Percentiles rank a stretch among this genome's conserved stretches.
Conservation (phyloP, 2,329 filamentous ascomycete species). For the Aspergillus fumigatiaffinis region DNA sequence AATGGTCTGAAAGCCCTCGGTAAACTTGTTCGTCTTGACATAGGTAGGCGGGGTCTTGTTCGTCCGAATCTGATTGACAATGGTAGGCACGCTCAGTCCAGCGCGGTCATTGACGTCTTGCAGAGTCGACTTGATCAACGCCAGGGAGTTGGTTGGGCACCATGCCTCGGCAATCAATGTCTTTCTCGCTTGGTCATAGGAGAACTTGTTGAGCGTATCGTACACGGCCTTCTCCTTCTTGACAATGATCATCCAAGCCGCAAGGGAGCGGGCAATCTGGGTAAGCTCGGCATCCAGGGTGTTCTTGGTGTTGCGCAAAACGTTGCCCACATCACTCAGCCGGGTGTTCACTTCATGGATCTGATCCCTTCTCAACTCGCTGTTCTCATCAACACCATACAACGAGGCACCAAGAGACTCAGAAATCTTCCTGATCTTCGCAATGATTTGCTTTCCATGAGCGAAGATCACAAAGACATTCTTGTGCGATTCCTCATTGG, state of each 20-base stretch:
- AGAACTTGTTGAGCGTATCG: conserved; percentile 91
- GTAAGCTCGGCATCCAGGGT: conserved; percentile 89
- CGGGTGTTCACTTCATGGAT: conserved; percentile 96
- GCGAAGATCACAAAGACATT: conserved; percentile 99
- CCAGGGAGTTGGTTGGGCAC: conserved; percentile 88
- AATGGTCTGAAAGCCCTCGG: conserved; percentile 96
- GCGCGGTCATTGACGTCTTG: conserved; percentile 96
- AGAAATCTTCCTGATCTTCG: conserved; percentile 98
- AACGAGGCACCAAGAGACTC: conserved; percentile 94
- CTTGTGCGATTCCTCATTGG: conserved; percentile 89
- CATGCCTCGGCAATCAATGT: conserved; percentile 97
- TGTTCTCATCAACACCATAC: conserved; percentile 97
- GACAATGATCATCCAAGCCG: conserved; percentile 95
- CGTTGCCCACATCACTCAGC: conserved; percentile 83
- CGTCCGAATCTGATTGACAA: conserved; percentile 95
- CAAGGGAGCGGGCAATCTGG: conserved; percentile 86
- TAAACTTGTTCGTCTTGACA: conserved; percentile 98
- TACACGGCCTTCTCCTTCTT: conserved; percentile 99
- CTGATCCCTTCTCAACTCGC: conserved; percentile 89
- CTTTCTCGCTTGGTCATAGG: conserved; percentile 91
- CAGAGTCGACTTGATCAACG: conserved; percentile 84
- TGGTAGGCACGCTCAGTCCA: conserved; percentile 93
- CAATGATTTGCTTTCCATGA: conserved; percentile 95
- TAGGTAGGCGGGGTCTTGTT: conserved; percentile 98
- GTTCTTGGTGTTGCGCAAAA: conserved; percentile 89